Evolutionary conservation across 208 protist species (phyloP), one percentile per base, ranked within the genome.

Genomic region (Crithidia acanthocephali): DNA sequence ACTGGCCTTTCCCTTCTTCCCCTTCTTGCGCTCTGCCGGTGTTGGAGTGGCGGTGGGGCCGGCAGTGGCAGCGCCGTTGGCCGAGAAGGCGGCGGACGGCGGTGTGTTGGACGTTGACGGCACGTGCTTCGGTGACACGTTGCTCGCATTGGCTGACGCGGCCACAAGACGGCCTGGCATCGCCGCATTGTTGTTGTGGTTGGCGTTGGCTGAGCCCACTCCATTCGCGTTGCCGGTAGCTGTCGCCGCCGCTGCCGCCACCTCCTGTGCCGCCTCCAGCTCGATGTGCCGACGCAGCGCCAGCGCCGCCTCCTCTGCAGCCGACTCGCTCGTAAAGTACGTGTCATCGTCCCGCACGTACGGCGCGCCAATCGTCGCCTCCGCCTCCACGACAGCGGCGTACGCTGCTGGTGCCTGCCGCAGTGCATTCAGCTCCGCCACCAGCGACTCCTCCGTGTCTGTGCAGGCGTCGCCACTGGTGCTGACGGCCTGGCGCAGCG

Each of bases 341-440:
- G 68, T 33, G 25, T 90, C 86, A 23, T 85, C 85, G 18, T 66
- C 70, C 20, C 58, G 74, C 40, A 95, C 85, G 51, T 82, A 95
- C 15, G 91, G 91, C 22, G 79, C 87, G 23, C 83, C 83, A 3
- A 95, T 33, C 8, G 80, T 85, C 22, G 85, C 91, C 64, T 93
- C 81, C 16, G 45, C 35, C 74, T 90, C 81, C 7, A 96, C 61
- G 3, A 93, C 15, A 13, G 56, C 65, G 23, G 91, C 79, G 71
- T 93, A 96, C 4, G 45, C 78, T 0, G 69, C 72, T n/a, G 91
- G 91, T 28, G 87, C 80, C 9, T 76, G 33, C 0, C 91, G 86
- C 50, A 94, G 53, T 25, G 65, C 65, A 68, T 96, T 96, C 37
- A 96, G 68, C 76, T 96, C 91, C 20, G 56, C 55, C 53, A 94